Base-by-base conservation (phyloP, 2,329 filamentous ascomycete genomes). In the Hypoxylon rubiginosum region DNA sequence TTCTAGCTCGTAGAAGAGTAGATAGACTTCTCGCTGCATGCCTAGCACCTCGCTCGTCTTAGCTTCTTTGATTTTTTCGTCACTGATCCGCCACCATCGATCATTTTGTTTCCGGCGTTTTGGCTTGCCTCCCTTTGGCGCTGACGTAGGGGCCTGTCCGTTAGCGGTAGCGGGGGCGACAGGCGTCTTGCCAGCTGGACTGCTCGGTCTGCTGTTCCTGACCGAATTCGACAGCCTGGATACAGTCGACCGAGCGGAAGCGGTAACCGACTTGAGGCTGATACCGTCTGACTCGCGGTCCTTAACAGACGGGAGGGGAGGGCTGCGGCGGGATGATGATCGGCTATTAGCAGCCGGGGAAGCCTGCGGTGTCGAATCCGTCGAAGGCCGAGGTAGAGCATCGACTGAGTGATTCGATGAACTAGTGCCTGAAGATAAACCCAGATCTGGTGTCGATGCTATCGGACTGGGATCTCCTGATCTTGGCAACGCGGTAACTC, bases 1-100 rank as follows among this genome's bases (percentile, higher is more conserved):
- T 69, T 95, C 92, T 73, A 97, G 82, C 82, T 98, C 95, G 79
- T 99, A 99, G 79, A 99, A 99, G 55, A 99, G 80, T 76, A 99
- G 82, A 78, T 99, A 99, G 0, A 98, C 95, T 79, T 99, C 96
- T 74, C 91, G 91, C 80, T 97, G 94, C 94, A 97, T 97, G 7
- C 90, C 89, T 62, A 99, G 79, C 6, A 99, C 93, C 72, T 99
- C 96, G 58, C 86, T 88, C 5, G 94, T 98, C 83, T 94, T 97
- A 71, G 93, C 91, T 80, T 98, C 95, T 76, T 95, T 96, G 74
- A 98, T 89, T 80, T 97, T 97, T 71, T 99, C 96, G 77, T 99
- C 96, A 70, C 94, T 97, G 71, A 99, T 97, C 36, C 96, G 89
- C 96, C 96, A 99, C 96, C 96, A 99, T 43, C 91, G 89, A 75